Evolutionary conservation across 1,284 basidiomycete species (phyloP).

Genomic region (Pseudozyma thailandica): DNA sequence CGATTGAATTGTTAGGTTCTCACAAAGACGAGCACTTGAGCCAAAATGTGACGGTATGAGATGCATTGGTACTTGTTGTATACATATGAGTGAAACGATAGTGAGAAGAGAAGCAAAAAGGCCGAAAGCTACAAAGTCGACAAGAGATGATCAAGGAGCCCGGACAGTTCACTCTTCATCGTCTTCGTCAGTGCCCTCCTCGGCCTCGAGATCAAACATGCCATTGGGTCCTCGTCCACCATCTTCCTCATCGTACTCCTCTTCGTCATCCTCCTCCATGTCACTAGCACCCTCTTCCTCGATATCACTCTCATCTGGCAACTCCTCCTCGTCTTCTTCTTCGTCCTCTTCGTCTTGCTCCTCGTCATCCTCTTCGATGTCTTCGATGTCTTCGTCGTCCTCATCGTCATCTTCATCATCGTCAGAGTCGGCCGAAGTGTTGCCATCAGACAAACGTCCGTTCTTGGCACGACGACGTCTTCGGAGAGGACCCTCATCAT

Average conservation of each 20-base stretch:
- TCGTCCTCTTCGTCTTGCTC: constrained; percentile 32
- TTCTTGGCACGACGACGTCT: constrained; percentile 31
- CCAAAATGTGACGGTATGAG: background rate
- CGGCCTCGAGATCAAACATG: constrained; percentile 51
- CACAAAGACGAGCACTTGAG: too few relatives aligned
- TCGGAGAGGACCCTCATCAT: constrained; percentile 35
- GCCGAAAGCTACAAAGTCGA: background rate
- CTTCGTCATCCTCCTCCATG: constrained; percentile 50
- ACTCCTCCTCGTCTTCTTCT: constrained; percentile 40
- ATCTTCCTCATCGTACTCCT: constrained; percentile 50
- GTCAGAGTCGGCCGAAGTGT: constrained; percentile 47
- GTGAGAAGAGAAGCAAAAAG: background rate
- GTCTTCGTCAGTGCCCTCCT: constrained; percentile 50
- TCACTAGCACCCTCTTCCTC: constrained; percentile 46
- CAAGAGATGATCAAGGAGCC: too few relatives aligned
- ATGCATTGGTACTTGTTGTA: constrained; percentile 1
- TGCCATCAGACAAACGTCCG: constrained; percentile 35
- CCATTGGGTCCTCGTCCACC: constrained; percentile 38
- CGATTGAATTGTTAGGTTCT: too few relatives aligned
- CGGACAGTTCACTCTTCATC: constrained; percentile 27
- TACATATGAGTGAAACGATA: constrained; percentile 1
- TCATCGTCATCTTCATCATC: constrained; percentile 44
- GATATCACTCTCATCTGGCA: constrained; percentile 50
- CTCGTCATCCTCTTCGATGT: constrained; percentile 2
- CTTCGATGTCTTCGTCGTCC: constrained; percentile 15